Conservation (phyloP, 2,329 filamentous ascomycete genomes). For the Diaporthe helianthi region DNA sequence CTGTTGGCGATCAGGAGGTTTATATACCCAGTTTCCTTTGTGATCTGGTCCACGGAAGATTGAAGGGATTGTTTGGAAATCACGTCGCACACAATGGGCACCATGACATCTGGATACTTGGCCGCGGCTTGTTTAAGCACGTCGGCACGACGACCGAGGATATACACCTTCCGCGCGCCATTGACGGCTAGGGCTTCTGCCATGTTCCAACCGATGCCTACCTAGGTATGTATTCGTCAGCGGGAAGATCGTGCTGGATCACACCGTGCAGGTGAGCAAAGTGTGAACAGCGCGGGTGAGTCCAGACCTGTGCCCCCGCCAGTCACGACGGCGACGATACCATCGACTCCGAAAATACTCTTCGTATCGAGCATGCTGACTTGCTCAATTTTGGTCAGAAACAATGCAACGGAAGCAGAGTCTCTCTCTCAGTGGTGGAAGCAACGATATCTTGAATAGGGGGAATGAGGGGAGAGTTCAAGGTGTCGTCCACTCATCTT, state of each 20-base stretch:
- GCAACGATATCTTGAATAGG: not conserved
- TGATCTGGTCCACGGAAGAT: slow-evolving; percentile 63
- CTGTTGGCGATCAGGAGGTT: slow-evolving; percentile 70
- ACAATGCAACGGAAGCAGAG: not conserved
- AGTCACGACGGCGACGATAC: slow-evolving; percentile 61
- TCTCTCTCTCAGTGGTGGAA: too few species aligned
- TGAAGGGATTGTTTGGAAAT: slow-evolving; percentile 58
- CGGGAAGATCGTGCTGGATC: not conserved
- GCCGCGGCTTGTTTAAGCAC: slow-evolving; percentile 50
- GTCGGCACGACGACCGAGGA: slow-evolving; percentile 56
- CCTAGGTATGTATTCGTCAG: slow-evolving; percentile 11
- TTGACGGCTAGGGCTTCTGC: slow-evolving; percentile 56
- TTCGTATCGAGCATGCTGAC: slow-evolving; percentile 38
- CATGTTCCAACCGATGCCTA: slow-evolving; percentile 61
- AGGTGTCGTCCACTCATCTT: not conserved
- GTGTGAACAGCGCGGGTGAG: not conserved
- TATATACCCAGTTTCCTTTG: slow-evolving; percentile 63
- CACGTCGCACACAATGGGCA: slow-evolving; percentile 50
- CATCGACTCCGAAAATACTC: slow-evolving; percentile 55
- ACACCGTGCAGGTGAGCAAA: not conserved
- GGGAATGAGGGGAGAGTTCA: not conserved
- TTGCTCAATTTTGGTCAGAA: not conserved
- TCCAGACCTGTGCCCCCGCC: slow-evolving; percentile 58
- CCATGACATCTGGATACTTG: slow-evolving; percentile 38
- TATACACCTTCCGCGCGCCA: slow-evolving; percentile 58